Evolutionary conservation across 768 basidiomycete species (phyloP).

Genomic region (Lentinula sp.): DNA sequence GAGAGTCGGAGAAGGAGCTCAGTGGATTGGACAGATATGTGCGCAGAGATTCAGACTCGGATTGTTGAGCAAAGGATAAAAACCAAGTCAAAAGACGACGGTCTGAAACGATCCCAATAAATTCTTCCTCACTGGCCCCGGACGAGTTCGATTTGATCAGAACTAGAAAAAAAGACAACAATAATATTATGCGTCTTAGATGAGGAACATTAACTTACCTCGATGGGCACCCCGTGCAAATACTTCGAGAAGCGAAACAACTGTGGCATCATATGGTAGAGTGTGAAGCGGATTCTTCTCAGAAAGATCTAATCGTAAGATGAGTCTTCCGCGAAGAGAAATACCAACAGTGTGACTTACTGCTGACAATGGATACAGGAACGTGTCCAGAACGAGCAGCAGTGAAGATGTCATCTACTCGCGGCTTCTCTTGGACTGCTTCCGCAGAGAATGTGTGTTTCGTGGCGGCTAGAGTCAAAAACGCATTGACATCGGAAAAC

Average conservation of each 20-base stretch:
- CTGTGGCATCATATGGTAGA: slow-evolving; percentile 55
- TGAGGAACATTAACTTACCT: slow-evolving; percentile 30
- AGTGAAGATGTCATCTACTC: slow-evolving; percentile 61
- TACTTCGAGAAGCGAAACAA: slow-evolving; percentile 55
- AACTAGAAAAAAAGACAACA: slow-evolving; percentile 26
- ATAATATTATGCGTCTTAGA: not conserved
- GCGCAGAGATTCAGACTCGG: slow-evolving; percentile 36
- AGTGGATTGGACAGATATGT: slow-evolving; percentile 51
- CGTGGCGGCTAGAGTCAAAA: slow-evolving; percentile 77
- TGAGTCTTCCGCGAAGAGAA: not conserved
- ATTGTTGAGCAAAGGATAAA: slow-evolving; percentile 43
- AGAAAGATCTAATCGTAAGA: slow-evolving; percentile 55
- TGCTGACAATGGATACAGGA: slow-evolving; percentile 71
- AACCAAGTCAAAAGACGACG: slow-evolving; percentile 68
- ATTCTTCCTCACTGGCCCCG: slow-evolving; percentile 25
- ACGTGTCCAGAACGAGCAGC: slow-evolving; percentile 74
- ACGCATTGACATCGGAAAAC: slow-evolving; percentile 88
- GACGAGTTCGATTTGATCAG: slow-evolving; percentile 47
- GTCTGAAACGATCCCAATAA: slow-evolving; percentile 74
- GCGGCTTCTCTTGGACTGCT: slow-evolving; percentile 52
- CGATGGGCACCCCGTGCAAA: slow-evolving; percentile 73
- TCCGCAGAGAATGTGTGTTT: slow-evolving; percentile 61
- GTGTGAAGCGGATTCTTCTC: slow-evolving; percentile 77
- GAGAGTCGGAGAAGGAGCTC: slow-evolving; percentile 34
- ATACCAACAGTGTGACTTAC: slow-evolving; percentile 35